Evolutionary conservation across 495 filamentous ascomycete genomes (phyloP).

Genomic region (Penicillium herquei): DNA sequence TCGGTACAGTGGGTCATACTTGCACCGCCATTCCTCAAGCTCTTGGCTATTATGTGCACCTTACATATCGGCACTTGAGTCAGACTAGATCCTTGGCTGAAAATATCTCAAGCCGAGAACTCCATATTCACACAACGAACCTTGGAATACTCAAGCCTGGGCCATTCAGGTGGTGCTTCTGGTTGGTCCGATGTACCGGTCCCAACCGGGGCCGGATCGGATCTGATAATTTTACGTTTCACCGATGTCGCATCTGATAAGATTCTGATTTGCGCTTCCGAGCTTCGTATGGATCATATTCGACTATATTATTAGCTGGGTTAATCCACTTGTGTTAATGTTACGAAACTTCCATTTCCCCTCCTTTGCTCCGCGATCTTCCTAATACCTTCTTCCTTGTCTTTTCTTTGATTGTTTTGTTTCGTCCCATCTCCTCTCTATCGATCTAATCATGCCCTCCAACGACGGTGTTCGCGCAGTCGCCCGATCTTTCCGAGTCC

Average conservation of each 20-base stretch:
- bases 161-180: neutral
- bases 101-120: too few relatives aligned
- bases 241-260: conserved; percentile 25
- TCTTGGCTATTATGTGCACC: neutral
- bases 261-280: conserved; percentile 5
- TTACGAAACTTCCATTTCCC: neutral
- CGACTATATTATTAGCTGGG: conserved; percentile 1
- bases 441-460: conserved; percentile 25
- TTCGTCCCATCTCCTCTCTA: too few relatives aligned
- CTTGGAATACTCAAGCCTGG: too few relatives aligned
- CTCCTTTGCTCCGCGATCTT: neutral
- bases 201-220: conserved; percentile 2
- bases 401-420: neutral
- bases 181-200: neutral
- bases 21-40: neutral
- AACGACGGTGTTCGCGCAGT: conserved; percentile 26
- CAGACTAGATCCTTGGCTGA: too few relatives aligned
- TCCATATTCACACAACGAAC: too few relatives aligned
- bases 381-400: neutral
- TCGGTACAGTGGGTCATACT: neutral
- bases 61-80: too few relatives aligned
- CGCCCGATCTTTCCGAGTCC: conserved; percentile 36
- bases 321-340: neutral
- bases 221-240: conserved; percentile 12
- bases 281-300: neutral